These are phyloP conservation scores for Penicillium crustosum DNA, from an alignment of 2,329 filamentous ascomycete genomes.

Conservation along the genomic window DNA sequence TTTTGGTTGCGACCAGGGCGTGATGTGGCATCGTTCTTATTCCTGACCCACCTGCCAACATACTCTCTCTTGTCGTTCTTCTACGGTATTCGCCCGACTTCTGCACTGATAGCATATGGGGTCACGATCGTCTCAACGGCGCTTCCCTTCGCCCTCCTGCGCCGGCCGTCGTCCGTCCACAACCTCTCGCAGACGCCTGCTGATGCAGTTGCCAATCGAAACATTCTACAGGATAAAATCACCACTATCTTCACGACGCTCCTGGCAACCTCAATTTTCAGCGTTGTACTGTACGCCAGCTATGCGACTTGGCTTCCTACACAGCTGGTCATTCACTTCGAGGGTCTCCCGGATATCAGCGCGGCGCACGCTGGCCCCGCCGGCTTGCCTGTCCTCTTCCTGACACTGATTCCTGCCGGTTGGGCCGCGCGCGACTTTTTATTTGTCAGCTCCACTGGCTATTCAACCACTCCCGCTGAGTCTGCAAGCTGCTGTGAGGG, in stretches of 20 bases:
- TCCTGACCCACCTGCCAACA: constrained; percentile 73
- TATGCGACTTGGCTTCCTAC: constrained; percentile 69
- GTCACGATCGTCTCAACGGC: constrained; percentile 70
- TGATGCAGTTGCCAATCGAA: constrained; percentile 57
- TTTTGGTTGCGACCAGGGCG: constrained; percentile 49
- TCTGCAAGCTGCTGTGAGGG: constrained; percentile 59
- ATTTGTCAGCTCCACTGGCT: constrained; percentile 59
- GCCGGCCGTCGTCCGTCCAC: constrained; percentile 65
- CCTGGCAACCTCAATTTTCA: constrained; percentile 72
- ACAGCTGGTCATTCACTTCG: constrained; percentile 73
- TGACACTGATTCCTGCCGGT: constrained; percentile 66
- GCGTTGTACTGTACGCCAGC: constrained; percentile 67
- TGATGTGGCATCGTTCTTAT: constrained; percentile 64
- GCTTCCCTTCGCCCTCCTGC: constrained; percentile 73
- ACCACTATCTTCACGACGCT: constrained; percentile 66
- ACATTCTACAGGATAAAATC: constrained; percentile 62
- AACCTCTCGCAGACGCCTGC: constrained; percentile 49
- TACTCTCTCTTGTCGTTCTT: constrained; percentile 75
- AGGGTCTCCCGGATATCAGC: constrained; percentile 66
- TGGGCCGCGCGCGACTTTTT: constrained; percentile 73
- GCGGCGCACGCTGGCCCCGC: constrained; percentile 65
- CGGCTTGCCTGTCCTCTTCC: constrained; percentile 43
- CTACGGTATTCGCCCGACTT: constrained; percentile 66
- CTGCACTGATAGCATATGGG: constrained; percentile 60
- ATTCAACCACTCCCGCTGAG: constrained; percentile 51